Percentiles rank a stretch among this genome's conserved stretches.
These are phyloP conservation scores for Wickerhamiella sorbophila DNA, from an alignment of 805 yeast species.

Conservation along the genomic window DNA sequence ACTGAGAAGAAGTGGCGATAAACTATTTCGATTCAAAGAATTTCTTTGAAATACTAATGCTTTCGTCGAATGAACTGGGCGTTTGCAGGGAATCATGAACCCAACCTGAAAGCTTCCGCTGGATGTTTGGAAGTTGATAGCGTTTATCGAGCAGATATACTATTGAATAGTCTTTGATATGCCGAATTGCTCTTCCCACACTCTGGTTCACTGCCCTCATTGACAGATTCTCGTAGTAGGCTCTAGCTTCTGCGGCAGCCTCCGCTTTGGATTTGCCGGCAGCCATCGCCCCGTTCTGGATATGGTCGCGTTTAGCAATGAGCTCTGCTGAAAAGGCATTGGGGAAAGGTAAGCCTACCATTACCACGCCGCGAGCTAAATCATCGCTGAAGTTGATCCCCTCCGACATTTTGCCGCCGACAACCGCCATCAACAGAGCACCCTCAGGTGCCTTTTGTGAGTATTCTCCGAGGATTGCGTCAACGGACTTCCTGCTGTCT, in stretches of 20 bases:
- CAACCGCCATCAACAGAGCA: constrained; percentile 66
- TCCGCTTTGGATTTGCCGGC: constrained; percentile 32
- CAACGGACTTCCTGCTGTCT: constrained; percentile 32
- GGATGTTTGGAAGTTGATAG: constrained; percentile 34
- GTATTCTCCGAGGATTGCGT: constrained; percentile 37
- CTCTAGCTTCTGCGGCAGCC: constrained; percentile 31
- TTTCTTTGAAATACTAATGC: background rate
- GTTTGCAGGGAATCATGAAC: constrained; percentile 31
- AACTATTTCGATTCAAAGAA: background rate
- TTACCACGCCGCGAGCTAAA: constrained; percentile 72
- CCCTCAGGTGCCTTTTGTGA: constrained; percentile 26
- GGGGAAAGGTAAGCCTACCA: constrained; percentile 85
- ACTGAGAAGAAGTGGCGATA: constrained; percentile 16
- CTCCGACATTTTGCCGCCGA: constrained; percentile 86
- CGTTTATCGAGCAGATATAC: constrained; percentile 60
- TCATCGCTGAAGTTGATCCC: constrained; percentile 85
- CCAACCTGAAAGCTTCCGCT: constrained; percentile 60
- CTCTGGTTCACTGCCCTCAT: constrained; percentile 88
- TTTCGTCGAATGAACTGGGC: background rate
- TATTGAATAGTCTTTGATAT: constrained; percentile 63
- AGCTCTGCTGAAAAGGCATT: constrained; percentile 71
- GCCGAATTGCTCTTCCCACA: constrained; percentile 84
- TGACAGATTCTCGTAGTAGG: constrained; percentile 68
- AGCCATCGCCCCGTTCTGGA: constrained; percentile 37
- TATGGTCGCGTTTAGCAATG: constrained; percentile 50